These are phyloP conservation scores for Nakaseomyces glabratus DNA, from an alignment of 1,139 yeast genomes.

Conservation along the genomic window DNA sequence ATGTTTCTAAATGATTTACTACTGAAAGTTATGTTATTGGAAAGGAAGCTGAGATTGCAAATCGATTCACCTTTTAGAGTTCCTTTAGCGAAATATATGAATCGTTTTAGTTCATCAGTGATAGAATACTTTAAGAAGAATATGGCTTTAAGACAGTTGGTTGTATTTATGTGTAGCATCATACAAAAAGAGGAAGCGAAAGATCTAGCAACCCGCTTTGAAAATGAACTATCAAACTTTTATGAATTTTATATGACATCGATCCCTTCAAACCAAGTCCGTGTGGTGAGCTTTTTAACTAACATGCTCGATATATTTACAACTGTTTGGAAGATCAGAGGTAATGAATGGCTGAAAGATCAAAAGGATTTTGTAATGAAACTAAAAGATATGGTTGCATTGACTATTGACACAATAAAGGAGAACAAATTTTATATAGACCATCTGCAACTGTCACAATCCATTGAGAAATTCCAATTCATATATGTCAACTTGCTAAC, in stretches of 20 bases:
- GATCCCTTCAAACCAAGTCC: slow-evolving; percentile 27
- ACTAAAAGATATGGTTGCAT: slow-evolving; percentile 23
- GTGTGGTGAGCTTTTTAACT: slow-evolving; percentile 38
- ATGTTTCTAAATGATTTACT: slow-evolving; percentile 85
- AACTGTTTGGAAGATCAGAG: slow-evolving; percentile 43
- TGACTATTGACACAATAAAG: slow-evolving; percentile 21
- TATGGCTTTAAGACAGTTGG: slow-evolving; percentile 59
- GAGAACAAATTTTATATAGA: slow-evolving; percentile 27
- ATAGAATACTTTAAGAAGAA: slow-evolving; percentile 61
- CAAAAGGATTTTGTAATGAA: slow-evolving; percentile 37
- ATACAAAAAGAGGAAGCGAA: slow-evolving; percentile 42
- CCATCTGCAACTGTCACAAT: slow-evolving; percentile 68
- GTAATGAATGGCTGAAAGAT: slow-evolving; percentile 51
- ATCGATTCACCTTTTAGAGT: slow-evolving; percentile 81
- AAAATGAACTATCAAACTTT: slow-evolving; percentile 41
- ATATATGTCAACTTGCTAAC: slow-evolving; percentile 36
- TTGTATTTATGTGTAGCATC: slow-evolving; percentile 29
- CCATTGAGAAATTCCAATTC: slow-evolving; percentile 52
- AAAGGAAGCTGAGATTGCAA: slow-evolving; percentile 75
- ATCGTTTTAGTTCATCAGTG: slow-evolving; percentile 73
- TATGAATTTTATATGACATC: slow-evolving; percentile 24
- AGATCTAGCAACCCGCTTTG: slow-evolving; percentile 47
- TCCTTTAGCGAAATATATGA: slow-evolving; percentile 84
- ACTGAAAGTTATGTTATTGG: slow-evolving; percentile 65
- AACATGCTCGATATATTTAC: slow-evolving; percentile 59